Conservation (phyloP, 2,329 filamentous ascomycete species). For the Fusarium sp. region DNA sequence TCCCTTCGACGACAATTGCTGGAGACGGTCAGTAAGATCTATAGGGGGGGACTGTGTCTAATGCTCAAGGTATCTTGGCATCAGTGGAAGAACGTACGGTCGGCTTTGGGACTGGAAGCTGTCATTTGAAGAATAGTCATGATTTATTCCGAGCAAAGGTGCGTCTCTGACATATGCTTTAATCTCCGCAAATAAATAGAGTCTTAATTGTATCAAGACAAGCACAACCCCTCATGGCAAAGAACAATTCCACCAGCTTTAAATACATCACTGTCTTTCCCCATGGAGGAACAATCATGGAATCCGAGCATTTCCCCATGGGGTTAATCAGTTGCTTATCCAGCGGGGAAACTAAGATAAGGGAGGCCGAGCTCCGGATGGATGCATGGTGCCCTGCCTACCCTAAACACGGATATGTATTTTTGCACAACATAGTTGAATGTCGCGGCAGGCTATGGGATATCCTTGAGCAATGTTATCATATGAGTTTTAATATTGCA, state of each 20-base stretch:
- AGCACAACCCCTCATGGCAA: background rate
- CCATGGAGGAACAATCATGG: background rate
- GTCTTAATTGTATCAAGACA: background rate
- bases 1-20: conserved; percentile 68
- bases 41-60: rapidly evolving
- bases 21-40: background rate
- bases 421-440: too few species aligned
- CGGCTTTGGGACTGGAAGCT: background rate
- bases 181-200: background rate
- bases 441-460: too few species aligned
- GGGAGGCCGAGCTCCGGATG: background rate
- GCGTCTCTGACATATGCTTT: too few species aligned
- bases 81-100: conserved; percentile 13
- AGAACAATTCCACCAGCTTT: background rate
- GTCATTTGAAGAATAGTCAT: conserved; percentile 25
- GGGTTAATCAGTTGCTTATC: conserved; percentile 16
- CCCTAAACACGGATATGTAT: background rate
- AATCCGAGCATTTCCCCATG: conserved; percentile 41
- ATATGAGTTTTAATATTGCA: too few species aligned
- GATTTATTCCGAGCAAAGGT: too few species aligned
- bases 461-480: too few species aligned
- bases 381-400: background rate
- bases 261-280: conserved; percentile 3
- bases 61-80: background rate
- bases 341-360: conserved; percentile 15